These are phyloP conservation scores for Arachnomyces sp. DNA, from an alignment of 2,329 filamentous ascomycete species.

Conservation along the genomic window DNA sequence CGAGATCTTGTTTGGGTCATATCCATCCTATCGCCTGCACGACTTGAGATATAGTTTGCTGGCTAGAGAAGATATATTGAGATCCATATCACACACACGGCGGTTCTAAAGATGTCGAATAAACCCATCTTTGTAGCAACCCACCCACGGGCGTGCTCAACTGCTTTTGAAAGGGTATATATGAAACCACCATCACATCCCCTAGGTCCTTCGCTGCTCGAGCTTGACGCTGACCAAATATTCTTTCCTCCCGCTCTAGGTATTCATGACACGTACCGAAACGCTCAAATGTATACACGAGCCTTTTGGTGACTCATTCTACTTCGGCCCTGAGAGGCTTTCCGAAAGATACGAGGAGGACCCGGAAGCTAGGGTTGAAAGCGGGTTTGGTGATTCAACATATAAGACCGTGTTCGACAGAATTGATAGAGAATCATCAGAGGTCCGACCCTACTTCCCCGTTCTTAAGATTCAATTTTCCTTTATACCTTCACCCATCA, in stretches of 20 bases:
- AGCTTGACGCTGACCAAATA: constrained; percentile 11
- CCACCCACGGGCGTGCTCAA: constrained; percentile 90
- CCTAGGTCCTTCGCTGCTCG: not conserved
- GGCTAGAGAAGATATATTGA: no score
- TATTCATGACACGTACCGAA: constrained; percentile 91
- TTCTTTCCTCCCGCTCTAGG: constrained; percentile 51
- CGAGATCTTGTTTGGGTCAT: no score
- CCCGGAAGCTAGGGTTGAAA: constrained; percentile 37
- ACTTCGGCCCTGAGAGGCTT: constrained; percentile 86
- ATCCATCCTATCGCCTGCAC: not conserved
- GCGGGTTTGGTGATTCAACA: constrained; percentile 38
- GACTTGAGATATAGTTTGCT: constrained; percentile 22
- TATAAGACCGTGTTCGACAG: constrained; percentile 63
- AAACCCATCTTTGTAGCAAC: constrained; percentile 89
- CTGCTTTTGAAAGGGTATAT: constrained; percentile 87
- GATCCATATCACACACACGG: no score
- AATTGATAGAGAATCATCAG: constrained; percentile 62
- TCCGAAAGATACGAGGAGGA: constrained; percentile 71
- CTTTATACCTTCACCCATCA: constrained; percentile 15
- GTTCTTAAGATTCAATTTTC: constrained; percentile 15
- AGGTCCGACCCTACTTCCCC: constrained; percentile 52
- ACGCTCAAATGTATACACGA: constrained; percentile 81
- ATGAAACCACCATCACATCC: not conserved
- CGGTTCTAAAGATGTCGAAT: constrained; percentile 52
- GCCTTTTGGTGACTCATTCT: constrained; percentile 94